Evolutionary conservation across 2,329 filamentous ascomycete genomes (phyloP).

Genomic region (Fonsecaea monophora): DNA sequence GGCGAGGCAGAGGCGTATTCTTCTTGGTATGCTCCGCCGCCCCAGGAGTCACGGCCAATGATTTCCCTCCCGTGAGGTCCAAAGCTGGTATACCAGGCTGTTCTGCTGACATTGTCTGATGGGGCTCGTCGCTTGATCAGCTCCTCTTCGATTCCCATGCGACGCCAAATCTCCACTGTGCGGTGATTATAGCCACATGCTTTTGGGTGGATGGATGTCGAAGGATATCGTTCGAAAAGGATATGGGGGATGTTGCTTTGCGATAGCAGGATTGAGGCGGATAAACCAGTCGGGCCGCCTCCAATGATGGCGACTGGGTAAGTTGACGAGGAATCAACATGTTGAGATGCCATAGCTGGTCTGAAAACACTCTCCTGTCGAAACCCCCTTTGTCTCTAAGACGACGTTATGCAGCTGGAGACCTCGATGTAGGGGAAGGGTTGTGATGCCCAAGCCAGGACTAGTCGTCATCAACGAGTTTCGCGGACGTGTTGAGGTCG

Average conservation of each 20-base stretch:
- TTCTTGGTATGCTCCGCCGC: constrained; percentile 40
- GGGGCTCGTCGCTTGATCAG: constrained; percentile 39
- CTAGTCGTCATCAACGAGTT: no score
- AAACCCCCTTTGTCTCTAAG: not conserved
- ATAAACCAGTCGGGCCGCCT: constrained; percentile 45
- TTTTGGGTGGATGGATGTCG: constrained; percentile 46
- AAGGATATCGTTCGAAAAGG: constrained; percentile 44
- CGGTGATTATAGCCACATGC: constrained; percentile 45
- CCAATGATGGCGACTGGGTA: constrained; percentile 43
- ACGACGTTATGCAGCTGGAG: not conserved
- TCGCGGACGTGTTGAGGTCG: not conserved
- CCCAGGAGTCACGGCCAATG: constrained; percentile 43
- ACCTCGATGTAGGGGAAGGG: not conserved
- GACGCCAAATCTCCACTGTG: constrained; percentile 40
- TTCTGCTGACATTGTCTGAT: constrained; percentile 39
- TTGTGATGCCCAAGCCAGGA: not conserved
- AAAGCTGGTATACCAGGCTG: constrained; percentile 46
- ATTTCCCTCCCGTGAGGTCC: constrained; percentile 44
- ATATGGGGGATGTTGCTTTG: constrained; percentile 41
- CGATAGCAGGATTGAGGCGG: constrained; percentile 44
- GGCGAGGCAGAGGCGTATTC: constrained; percentile 42
- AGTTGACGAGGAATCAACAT: not conserved
- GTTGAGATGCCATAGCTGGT: not conserved
- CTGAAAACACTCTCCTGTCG: not conserved
- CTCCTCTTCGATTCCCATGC: constrained; percentile 44